Percentiles rank a stretch among this genome's conserved stretches.
phyloP scores from a whole-genome alignment of 2,329 filamentous ascomycete genomes.

The Hypoxylon sp. region DNA sequence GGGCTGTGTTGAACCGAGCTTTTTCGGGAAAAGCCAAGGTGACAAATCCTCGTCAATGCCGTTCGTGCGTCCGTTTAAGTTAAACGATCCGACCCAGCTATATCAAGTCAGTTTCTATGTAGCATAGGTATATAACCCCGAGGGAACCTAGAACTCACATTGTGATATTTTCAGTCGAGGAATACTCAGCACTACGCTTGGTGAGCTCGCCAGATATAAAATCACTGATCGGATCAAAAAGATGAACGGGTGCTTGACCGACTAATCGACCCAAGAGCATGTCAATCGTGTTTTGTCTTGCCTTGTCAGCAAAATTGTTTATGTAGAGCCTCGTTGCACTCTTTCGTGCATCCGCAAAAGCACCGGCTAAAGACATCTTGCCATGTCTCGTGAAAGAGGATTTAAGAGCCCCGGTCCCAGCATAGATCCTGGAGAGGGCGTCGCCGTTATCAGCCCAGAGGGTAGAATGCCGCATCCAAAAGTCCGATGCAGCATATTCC shows the following conservation, averaged over 20 bases:
- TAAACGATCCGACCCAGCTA: conserved; percentile 85
- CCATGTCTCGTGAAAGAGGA: conserved; percentile 94
- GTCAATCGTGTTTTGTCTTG: conserved; percentile 93
- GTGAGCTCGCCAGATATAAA: conserved; percentile 83
- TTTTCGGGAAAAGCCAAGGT: conserved; percentile 82
- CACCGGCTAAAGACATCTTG: conserved; percentile 94
- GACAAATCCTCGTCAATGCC: conserved; percentile 85
- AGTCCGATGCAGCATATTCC: conserved; percentile 79
- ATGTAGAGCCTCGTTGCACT: conserved; percentile 94
- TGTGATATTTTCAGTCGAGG: conserved; percentile 78
- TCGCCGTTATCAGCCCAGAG: conserved; percentile 99
- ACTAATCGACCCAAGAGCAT: conserved; percentile 88
- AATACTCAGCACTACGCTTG: conserved; percentile 78
- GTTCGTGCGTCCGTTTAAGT: conserved; percentile 88
- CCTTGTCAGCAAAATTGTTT: conserved; percentile 97
- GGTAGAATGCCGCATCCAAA: conserved; percentile 92
- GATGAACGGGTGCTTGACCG: conserved; percentile 83
- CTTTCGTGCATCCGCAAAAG: conserved; percentile 94
- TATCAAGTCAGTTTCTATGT: conserved; percentile 43
- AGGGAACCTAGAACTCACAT: conserved; percentile 67
- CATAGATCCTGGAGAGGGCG: conserved; percentile 93
- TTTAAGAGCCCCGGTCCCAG: conserved; percentile 94
- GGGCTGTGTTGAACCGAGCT: conserved; percentile 72
- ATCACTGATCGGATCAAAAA: conserved; percentile 96
- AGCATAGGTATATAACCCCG: neutral